phyloP scores from a whole-genome alignment of 2,329 filamentous ascomycete genomes.

The Clarireedia paspali region DNA sequence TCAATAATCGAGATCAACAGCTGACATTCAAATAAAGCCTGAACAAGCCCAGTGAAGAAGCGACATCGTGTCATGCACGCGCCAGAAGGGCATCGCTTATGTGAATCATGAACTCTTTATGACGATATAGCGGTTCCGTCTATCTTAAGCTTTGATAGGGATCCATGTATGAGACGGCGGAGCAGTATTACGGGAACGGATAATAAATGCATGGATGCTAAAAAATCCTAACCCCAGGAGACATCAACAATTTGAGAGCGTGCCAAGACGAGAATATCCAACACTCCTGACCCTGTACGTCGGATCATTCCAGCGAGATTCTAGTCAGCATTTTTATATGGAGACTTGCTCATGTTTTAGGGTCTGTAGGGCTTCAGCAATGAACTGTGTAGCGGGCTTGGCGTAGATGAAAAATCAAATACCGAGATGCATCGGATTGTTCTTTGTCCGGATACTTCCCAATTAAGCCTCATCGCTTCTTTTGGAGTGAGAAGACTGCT shows the following conservation, averaged over 20 bases:
- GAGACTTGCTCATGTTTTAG: neutral
- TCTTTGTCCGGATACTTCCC: neutral
- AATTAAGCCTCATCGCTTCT: neutral
- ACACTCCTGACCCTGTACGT: neutral
- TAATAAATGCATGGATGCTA: too few species aligned
- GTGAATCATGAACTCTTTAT: too few species aligned
- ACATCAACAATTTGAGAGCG: neutral
- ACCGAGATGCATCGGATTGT: neutral
- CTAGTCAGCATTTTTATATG: neutral
- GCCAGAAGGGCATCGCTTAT: too few species aligned
- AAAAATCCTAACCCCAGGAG: neutral
- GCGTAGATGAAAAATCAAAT: neutral
- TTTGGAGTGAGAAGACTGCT: neutral
- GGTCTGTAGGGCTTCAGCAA: neutral
- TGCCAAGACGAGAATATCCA: neutral
- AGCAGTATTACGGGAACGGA: too few species aligned
- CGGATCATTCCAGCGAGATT: neutral
- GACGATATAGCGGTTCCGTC: too few species aligned
- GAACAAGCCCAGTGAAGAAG: too few species aligned
- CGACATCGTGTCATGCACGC: too few species aligned
- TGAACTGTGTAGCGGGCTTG: neutral
- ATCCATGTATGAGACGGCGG: too few species aligned
- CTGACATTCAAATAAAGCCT: neutral
- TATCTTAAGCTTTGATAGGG: too few species aligned
- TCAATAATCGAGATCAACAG: neutral